These are phyloP conservation scores for Alternaria arborescens DNA, from an alignment of 2,329 filamentous ascomycete genomes.

Conservation along the genomic window DNA sequence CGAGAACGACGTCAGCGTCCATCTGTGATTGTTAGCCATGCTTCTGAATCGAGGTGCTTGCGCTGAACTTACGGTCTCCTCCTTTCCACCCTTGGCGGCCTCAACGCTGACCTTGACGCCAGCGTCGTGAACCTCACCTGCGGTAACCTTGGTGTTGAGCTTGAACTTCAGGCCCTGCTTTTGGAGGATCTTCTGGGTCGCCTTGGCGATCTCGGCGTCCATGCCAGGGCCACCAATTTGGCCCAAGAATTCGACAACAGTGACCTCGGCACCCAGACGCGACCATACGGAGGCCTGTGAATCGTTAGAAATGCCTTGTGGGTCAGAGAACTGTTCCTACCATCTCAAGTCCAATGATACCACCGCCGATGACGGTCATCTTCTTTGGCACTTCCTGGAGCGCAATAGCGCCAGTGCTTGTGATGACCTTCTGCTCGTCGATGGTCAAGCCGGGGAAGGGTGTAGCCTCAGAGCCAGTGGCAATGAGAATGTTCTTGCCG, in stretches of 20 bases:
- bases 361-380: constrained; percentile 96
- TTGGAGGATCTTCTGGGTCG: constrained; percentile 87
- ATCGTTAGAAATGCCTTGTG: constrained; percentile 30
- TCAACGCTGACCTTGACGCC: constrained; percentile 85
- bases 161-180: constrained; percentile 99
- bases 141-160: constrained; percentile 92
- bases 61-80: constrained; percentile 74
- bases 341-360: constrained; percentile 99
- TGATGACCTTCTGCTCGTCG: constrained; percentile 97
- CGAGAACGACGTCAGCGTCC: constrained; percentile 93
- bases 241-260: constrained; percentile 93
- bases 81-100: constrained; percentile 94
- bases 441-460: constrained; percentile 96
- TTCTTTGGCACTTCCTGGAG: constrained; percentile 92
- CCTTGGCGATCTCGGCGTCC: constrained; percentile 93
- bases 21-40: constrained; percentile 64
- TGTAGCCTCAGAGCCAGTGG: constrained; percentile 92
- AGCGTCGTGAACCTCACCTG: constrained; percentile 81
- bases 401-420: constrained; percentile 92
- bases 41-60: neutral
- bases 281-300: constrained; percentile 87
- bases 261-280: constrained; percentile 90
- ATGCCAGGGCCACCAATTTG: constrained; percentile 98
- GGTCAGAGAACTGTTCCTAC: constrained; percentile 54
- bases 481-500: constrained; percentile 98